Conservation (phyloP, 306 rosid species). For the Trifolium dubium region DNA sequence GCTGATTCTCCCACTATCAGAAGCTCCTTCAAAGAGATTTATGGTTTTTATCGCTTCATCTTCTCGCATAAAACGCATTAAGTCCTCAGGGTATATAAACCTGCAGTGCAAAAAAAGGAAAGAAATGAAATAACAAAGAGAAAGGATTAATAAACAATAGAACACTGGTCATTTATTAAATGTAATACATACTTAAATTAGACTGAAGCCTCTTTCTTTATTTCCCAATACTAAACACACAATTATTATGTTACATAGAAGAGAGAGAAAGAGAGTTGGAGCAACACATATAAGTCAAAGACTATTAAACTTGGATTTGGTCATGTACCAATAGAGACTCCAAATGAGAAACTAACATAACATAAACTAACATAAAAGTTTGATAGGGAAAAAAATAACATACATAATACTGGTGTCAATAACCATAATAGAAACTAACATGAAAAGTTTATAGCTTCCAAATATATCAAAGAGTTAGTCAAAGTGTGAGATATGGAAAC, state of each 20-base stretch:
- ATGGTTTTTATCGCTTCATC: conserved; percentile 72
- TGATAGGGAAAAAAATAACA: not conserved
- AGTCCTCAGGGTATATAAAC: conserved; percentile 62
- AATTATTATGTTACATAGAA: not conserved
- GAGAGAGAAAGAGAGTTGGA: not conserved
- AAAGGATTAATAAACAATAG: conserved; percentile 14
- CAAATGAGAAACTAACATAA: no score
- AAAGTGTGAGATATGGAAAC: not conserved
- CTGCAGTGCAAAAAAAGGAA: conserved; percentile 46
- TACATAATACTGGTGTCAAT: conserved; percentile 5
- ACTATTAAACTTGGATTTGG: not conserved
- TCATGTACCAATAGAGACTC: not conserved
- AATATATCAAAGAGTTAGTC: not conserved
- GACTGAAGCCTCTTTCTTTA: not conserved
- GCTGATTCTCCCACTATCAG: conserved; percentile 62
- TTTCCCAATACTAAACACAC: not conserved
- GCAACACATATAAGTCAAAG: not conserved
- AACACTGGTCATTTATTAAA: not conserved
- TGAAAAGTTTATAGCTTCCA: conserved; percentile 1
- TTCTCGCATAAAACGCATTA: conserved; percentile 82
- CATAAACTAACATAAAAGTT: no score
- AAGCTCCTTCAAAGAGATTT: conserved; percentile 81
- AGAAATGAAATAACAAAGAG: not conserved
- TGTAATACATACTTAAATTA: conserved; percentile 16
- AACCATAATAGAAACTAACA: conserved; percentile 13